Evolutionary conservation across 108 stramenopile species (phyloP), one percentile per base, ranked within the genome.

Genomic region (Aureococcus anophagefferens): DNA sequence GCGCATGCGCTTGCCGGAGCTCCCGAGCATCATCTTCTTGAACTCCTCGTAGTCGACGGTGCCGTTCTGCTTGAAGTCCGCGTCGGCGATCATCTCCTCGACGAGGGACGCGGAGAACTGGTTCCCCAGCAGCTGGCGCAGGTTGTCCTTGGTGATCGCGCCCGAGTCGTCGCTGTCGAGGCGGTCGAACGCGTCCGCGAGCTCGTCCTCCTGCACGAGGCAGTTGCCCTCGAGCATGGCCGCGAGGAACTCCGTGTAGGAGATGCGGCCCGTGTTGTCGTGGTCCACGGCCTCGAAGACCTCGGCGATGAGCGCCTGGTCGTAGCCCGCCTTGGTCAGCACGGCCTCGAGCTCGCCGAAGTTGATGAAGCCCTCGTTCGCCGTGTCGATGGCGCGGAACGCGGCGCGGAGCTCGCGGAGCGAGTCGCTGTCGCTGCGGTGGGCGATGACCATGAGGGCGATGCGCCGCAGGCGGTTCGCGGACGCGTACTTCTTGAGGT

Each of bases 181-280:
- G 30, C 89, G 83, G 81, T 95, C 93, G 81, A 93, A 95, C 15
- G 94, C 51, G 21, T 59, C 51, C 7, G 25, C 21, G 21, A 59
- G 25, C 21, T 18, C 51, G 51, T 59, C 51, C 25, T 59, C 51
- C 25, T 59, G 51, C 7, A 59, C 21, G 13, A 25, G 51, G 21
- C 7, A 59, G 21, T 16, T 18, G 51, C 51, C 25, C 66, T 91
- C 90, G 31, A 96, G 77, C 14, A 92, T 92, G 16, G 93, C 95
- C 28, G 93, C 95, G 62, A 94, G 75, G 80, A 96, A 96, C 78
- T 96, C 95, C 35, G 88, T 89, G 74, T 93, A 96, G 37, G 84
- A 77, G 17, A 96, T 85, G 18, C 71, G 80, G 31, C 89, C 90
- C 51, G 80, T 88, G 30, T 81, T 80, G 79, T 94, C 89, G 30